Evolutionary conservation across 2,329 filamentous ascomycete species (phyloP), one percentile per base, ranked within the genome.

Genomic region (Diaporthe citriasiana): DNA sequence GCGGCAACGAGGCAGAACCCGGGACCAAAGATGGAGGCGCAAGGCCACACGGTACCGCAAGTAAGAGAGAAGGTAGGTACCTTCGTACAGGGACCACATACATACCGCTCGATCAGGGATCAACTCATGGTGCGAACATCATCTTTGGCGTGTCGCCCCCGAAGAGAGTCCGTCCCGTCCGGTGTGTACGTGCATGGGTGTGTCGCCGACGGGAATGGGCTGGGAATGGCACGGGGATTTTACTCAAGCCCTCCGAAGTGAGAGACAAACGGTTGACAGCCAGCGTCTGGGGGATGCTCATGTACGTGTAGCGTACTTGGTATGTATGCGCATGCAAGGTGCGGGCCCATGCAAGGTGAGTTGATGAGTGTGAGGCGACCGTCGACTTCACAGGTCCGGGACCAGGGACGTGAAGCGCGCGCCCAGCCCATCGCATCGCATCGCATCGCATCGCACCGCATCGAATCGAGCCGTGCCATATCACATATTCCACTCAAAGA

Each of bases 91-190:
- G 47, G 30, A 4, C 60, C 17, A 53, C 47, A 68, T 68, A 53
- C 47, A 68, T 68, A 53, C 47, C 47, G 63, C 63, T 53, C 2
- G 63, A 68, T 68, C 63, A 47, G 63, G 47, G 63, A 53, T 12
- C 22, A 40, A 22, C n/a, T 30, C 15, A 12, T 27, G 63, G 63
- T 22, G 47, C 47, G 13, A 10, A 7, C 47, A 30, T 68, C 45
- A 68, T 33, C 30, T 68, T 19, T 68, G 47, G 30, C 47, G n/a
- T 30, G 15, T 45, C 55, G 30, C 45, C 30, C 30, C 47, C 47
- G n/a, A 38, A 40, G 15, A 51, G 13, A 27, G 47, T 68, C 63
- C 47, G 33, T 68, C 63, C 63, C 45, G 63, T 66, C 63, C 63
- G 63, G 53, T 40, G 47, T n/a, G n/a, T n/a, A n/a, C 30, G 22